Percentiles rank a stretch among this genome's conserved stretches.
These are phyloP conservation scores for Nematocida minor DNA, from an alignment of 371 early-diverging fungal genomes.

Conservation along the genomic window DNA sequence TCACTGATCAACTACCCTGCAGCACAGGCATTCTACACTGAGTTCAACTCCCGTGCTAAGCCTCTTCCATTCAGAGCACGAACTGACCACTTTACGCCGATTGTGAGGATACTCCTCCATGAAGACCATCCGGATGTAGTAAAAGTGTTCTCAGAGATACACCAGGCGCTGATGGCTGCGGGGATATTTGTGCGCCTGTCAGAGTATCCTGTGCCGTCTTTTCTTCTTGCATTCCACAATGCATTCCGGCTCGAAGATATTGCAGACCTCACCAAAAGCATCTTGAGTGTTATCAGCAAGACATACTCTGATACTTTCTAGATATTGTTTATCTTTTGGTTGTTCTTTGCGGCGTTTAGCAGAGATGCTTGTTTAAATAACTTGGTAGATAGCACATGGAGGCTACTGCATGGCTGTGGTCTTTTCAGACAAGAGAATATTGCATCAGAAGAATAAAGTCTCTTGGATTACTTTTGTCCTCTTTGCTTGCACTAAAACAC, in stretches of 20 bases:
- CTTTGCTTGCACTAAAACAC: no score
- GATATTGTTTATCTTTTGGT: no score
- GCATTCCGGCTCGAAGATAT: background rate
- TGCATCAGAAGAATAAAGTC: no score
- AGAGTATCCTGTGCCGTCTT: constrained; percentile 11
- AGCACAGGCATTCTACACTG: background rate
- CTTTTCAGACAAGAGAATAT: no score
- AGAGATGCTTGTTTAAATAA: no score
- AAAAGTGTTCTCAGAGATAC: background rate
- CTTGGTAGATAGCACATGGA: no score
- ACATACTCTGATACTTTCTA: background rate
- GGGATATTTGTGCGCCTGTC: constrained; percentile 2
- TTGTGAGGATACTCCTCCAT: constrained; percentile 19
- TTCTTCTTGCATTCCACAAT: constrained; percentile 19
- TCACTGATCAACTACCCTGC: constrained; percentile 1
- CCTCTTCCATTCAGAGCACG: background rate
- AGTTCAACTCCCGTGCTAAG: constrained; percentile 16
- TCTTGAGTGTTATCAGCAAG: background rate
- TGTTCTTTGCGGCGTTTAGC: no score
- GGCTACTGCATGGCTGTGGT: no score
- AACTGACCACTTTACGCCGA: constrained; percentile 39
- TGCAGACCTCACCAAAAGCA: background rate
- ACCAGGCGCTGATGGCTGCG: background rate
- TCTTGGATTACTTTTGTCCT: no score
- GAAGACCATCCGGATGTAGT: constrained; percentile 18